Base-by-base conservation (phyloP, 441 rosid species). In the Bocquillonia castaneifolia region DNA sequence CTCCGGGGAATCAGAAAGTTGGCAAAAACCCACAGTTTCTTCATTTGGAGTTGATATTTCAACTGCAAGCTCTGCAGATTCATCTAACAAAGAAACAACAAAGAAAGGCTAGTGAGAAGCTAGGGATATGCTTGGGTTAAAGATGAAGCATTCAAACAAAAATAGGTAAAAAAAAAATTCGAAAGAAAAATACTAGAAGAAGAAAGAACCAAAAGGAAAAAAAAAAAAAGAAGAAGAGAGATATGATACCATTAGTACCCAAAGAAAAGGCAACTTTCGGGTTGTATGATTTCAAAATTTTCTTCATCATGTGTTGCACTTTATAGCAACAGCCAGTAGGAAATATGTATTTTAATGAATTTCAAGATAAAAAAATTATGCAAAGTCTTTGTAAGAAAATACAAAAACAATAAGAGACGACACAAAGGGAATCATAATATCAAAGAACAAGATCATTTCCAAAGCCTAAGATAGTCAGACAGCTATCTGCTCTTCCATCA, bases 1-100 rank as follows among this genome's bases (percentile, higher is more conserved):
- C 72, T 82, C 81, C 32, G 76, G 76, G 64, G 77, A 20, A 59
- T 58, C 69, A 32, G 83, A 70, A 51, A 36, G 72, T 40, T 39
- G 62, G 57, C 58, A 60, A 10, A 50, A 31, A 62, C 54, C 72
- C 22, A 29, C 7, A 51, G 73, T 77, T 50, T 70, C 58, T 73
- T 81, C 83, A 59, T 67, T 69, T 74, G 65, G 72, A 47, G 80
- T 70, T 61, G 84, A 80, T 60, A 58, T 45, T 59, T 70, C 77
- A 56, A 55, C 60, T 48, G 73, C 66, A 64, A n/a, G 65, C 36
- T 4, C 79, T 37, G 50, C 69, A 70, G 85, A 76, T 67, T 71
- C 82, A 80, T 81, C 89, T 80, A 75, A 70, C 63, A 18, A 66
- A 54, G 22, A 67, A 58, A 69, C 45, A 25, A 37, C 40, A 67